phyloP scores from a whole-genome alignment of 148 eudicot species.

The Amaranthus palmeri region DNA sequence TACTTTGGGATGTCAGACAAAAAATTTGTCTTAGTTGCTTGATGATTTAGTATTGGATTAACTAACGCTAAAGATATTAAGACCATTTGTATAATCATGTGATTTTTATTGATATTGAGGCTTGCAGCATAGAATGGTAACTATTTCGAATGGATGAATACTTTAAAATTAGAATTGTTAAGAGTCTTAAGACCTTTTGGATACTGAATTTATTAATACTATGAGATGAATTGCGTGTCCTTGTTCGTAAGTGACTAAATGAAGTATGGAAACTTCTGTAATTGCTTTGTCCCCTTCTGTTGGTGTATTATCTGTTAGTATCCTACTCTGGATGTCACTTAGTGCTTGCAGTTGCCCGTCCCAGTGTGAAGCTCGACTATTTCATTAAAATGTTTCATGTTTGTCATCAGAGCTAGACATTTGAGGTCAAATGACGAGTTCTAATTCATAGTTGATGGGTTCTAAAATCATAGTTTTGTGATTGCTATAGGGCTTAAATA shows the following conservation, averaged over 20 bases:
- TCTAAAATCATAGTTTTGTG: not conserved
- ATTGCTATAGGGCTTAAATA: not conserved
- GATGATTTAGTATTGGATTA: no score
- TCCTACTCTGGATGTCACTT: no score
- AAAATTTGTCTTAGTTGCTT: no score
- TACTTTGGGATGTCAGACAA: no score
- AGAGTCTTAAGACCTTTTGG: no score
- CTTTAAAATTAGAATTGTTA: not conserved
- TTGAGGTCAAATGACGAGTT: not conserved
- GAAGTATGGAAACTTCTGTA: not conserved
- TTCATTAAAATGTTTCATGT: not conserved
- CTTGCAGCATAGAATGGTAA: not conserved
- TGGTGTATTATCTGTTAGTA: not conserved
- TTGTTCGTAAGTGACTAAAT: not conserved
- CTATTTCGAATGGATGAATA: not conserved
- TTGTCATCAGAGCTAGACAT: not conserved
- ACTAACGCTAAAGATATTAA: no score
- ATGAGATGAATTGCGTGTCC: not conserved
- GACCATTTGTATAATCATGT: no score
- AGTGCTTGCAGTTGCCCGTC: not conserved
- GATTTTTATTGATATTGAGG: not conserved
- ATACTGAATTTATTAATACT: not conserved
- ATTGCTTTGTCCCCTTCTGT: not conserved
- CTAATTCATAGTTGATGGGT: no score
- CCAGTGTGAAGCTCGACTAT: not conserved